phyloP scores from a whole-genome alignment of 2,329 filamentous ascomycete species.

The Bipolaris oryzae region DNA sequence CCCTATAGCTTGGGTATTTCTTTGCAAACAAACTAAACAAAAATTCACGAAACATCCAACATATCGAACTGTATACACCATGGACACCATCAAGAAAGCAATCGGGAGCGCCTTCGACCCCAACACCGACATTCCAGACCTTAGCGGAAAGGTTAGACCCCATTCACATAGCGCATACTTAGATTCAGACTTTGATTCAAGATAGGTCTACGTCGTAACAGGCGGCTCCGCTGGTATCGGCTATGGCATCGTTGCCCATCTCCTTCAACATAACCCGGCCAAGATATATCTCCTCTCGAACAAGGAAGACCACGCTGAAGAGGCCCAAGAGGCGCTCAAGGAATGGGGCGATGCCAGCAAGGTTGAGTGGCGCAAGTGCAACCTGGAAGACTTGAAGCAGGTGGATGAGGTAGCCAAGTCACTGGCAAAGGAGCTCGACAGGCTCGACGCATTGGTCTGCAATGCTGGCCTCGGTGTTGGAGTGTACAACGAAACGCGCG shows the following conservation, averaged over 20 bases:
- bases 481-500: constrained; percentile 55
- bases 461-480: constrained; percentile 60
- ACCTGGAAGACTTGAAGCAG: constrained; percentile 55
- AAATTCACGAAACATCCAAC: no score
- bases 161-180: no score
- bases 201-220: constrained; percentile 56
- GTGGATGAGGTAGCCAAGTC: constrained; percentile 54
- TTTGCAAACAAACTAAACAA: no score
- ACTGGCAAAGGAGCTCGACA: constrained; percentile 50
- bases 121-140: constrained; percentile 50
- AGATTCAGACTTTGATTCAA: no score
- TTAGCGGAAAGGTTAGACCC: constrained; percentile 44
- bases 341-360: constrained; percentile 54
- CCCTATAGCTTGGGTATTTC: not conserved
- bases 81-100: constrained; percentile 35
- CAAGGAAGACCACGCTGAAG: constrained; percentile 56
- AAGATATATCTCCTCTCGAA: constrained; percentile 58
- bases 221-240: constrained; percentile 59
- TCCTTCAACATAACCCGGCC: constrained; percentile 57
- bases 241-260: constrained; percentile 59
- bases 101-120: constrained; percentile 41
- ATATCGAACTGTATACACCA: not conserved
- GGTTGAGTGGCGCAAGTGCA: constrained; percentile 55
- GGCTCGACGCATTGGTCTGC: constrained; percentile 56
- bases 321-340: constrained; percentile 51